These are phyloP conservation scores for Amborella trichopoda DNA, from an alignment of 164 flowering plant species.

Conservation along the genomic window DNA sequence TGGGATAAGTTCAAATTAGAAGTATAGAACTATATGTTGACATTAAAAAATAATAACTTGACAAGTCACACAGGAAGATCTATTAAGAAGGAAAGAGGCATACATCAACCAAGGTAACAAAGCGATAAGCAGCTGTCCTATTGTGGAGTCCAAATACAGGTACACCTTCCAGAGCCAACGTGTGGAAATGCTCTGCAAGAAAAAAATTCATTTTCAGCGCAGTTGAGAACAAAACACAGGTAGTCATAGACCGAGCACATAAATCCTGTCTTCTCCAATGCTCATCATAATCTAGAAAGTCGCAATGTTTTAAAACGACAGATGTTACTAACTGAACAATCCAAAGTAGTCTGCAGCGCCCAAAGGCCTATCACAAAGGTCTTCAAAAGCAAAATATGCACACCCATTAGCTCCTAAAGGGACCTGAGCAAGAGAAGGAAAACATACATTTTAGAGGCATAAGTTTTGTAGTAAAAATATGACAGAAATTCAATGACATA, in stretches of 20 bases:
- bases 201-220: neutral
- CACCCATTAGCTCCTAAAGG: conserved; percentile 86
- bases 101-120: conserved; percentile 95
- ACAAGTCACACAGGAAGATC: too few species aligned
- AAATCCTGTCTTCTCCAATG: too few species aligned
- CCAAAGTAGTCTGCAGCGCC: conserved; percentile 99
- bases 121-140: conserved; percentile 86
- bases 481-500: too few species aligned
- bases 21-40: too few species aligned
- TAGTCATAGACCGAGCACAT: too few species aligned
- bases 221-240: neutral
- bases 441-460: neutral
- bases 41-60: too few species aligned
- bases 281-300: too few species aligned
- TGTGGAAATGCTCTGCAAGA: conserved; percentile 70
- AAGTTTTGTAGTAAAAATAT: too few species aligned
- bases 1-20: too few species aligned
- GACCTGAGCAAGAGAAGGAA: conserved; percentile 30
- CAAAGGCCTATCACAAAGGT: conserved; percentile 88
- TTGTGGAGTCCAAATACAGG: conserved; percentile 81
- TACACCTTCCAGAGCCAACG: conserved; percentile 81
- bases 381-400: conserved; percentile 84
- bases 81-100: conserved; percentile 14
- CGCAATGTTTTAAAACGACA: too few species aligned
- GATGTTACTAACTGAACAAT: conserved; percentile 62